Conservation (phyloP, 2,329 filamentous ascomycete species). For the Monascus ruber region DNA sequence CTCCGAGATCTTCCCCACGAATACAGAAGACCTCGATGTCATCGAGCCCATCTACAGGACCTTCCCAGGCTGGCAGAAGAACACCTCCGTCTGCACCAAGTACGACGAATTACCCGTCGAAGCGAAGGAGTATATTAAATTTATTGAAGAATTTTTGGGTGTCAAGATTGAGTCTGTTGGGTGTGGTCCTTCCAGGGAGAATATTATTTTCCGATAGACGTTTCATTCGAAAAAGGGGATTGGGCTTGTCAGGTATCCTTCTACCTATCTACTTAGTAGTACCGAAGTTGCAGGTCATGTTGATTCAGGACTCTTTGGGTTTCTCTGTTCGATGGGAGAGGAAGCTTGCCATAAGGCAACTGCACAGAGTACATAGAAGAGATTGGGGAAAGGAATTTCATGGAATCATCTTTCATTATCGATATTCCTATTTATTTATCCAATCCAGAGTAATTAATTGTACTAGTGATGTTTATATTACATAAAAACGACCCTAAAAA, state of each 20-base stretch:
- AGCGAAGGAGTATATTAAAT: constrained; percentile 50
- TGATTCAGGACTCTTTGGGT: no score
- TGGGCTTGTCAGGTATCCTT: no score
- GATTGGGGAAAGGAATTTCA: no score
- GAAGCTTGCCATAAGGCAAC: not conserved
- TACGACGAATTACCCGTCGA: constrained; percentile 48
- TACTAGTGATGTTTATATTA: not conserved
- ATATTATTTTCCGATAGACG: constrained; percentile 44
- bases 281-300: no score
- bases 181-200: constrained; percentile 49
- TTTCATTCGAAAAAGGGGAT: no score
- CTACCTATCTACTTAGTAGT: no score
- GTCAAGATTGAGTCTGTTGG: constrained; percentile 53
- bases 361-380: not conserved
- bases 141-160: constrained; percentile 48
- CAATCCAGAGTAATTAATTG: not conserved
- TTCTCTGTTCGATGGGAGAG: no score
- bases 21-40: constrained; percentile 40
- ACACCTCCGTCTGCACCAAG: constrained; percentile 45
- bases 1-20: constrained; percentile 47
- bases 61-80: constrained; percentile 50
- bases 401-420: no score
- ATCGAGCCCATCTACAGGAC: constrained; percentile 49
- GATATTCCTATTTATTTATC: not conserved
- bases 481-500: not conserved